These are phyloP conservation scores for Exophiala sp. DNA, from an alignment of 2,329 filamentous ascomycete species.

Conservation along the genomic window DNA sequence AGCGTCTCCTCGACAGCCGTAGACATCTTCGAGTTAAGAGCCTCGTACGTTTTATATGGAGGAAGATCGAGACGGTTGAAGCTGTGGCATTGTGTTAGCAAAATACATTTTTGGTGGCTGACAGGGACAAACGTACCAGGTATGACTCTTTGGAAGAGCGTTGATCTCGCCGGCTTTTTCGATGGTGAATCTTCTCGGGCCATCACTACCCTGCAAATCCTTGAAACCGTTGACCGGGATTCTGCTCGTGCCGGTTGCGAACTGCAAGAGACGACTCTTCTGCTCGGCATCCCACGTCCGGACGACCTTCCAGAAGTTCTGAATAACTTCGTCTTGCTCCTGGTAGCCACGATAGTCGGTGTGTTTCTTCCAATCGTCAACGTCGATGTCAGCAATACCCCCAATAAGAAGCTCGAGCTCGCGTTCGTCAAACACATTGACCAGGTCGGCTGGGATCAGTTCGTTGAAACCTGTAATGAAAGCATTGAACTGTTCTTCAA, in stretches of 20 bases:
- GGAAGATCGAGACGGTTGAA: conserved; percentile 97
- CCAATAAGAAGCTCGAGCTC: conserved; percentile 95
- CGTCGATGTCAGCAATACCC: conserved; percentile 99
- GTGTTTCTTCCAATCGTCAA: conserved; percentile 99
- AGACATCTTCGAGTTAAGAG: conserved; percentile 82
- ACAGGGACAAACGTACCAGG: conserved; percentile 67
- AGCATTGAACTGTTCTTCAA: conserved; percentile 96
- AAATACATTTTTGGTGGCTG: conserved; percentile 9
- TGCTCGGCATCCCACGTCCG: conserved; percentile 97
- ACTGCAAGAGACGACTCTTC: conserved; percentile 92
- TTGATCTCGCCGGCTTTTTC: conserved; percentile 91
- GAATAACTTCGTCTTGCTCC: conserved; percentile 93
- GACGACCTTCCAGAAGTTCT: conserved; percentile 97
- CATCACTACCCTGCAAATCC: conserved; percentile 94
- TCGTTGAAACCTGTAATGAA: conserved; percentile 98
- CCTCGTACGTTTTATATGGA: conserved; percentile 84
- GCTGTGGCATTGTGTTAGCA: conserved; percentile 45
- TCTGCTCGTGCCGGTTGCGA: conserved; percentile 93
- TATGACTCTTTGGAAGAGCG: conserved; percentile 94
- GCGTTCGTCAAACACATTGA: conserved; percentile 98
- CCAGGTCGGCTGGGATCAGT: conserved; percentile 89
- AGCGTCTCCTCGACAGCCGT: conserved; percentile 98
- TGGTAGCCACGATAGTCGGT: conserved; percentile 99
- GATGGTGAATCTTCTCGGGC: conserved; percentile 92
- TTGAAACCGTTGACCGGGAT: conserved; percentile 99